A percentile compares a stretch with the other conserved stretches of the same genome.
Evolutionary conservation across 2,329 filamentous ascomycete genomes (phyloP).

Genomic region (Pestalotiopsis sp.): DNA sequence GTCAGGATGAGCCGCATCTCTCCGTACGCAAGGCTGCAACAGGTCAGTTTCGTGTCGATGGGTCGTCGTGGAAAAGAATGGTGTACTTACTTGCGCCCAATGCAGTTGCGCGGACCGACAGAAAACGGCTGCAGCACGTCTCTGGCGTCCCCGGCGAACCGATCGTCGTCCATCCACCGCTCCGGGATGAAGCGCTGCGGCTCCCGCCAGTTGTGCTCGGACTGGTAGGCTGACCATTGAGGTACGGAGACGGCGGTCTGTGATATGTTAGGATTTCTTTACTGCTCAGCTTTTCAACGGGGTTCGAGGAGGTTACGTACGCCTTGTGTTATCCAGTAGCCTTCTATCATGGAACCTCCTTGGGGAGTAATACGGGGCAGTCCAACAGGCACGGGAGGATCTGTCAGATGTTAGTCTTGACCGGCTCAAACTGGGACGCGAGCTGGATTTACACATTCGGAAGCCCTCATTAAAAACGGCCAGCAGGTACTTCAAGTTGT

Average conservation of each 20-base stretch:
- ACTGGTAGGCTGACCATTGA: constrained; percentile 44
- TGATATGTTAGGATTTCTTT: background rate
- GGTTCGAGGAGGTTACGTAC: background rate
- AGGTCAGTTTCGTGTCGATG: background rate
- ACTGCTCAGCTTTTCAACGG: too few species aligned
- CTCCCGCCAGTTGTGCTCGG: constrained; percentile 44
- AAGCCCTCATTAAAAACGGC: constrained; percentile 43
- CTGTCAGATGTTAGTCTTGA: background rate
- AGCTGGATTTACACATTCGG: constrained; percentile 30
- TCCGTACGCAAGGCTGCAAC: background rate
- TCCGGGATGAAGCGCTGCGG: constrained; percentile 41
- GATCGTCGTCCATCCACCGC: constrained; percentile 9
- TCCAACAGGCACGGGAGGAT: constrained; percentile 32
- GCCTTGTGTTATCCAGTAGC: constrained; percentile 17
- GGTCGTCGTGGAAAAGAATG: too few species aligned
- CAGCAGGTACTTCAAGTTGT: constrained; percentile 37
- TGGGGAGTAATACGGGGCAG: constrained; percentile 19
- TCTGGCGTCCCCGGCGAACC: constrained; percentile 9
- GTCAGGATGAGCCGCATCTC: constrained; percentile 2
- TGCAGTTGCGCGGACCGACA: constrained; percentile 11
- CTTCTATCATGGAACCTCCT: constrained; percentile 20
- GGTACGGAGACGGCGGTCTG: constrained; percentile 39
- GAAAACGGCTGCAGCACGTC: constrained; percentile 11
- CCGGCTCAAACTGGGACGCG: background rate
- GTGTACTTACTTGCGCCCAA: constrained; percentile 14